A percentile compares a stretch with the other conserved stretches of the same genome.
Conservation (phyloP, 768 basidiomycete species). For the Suillus occidentalis region DNA sequence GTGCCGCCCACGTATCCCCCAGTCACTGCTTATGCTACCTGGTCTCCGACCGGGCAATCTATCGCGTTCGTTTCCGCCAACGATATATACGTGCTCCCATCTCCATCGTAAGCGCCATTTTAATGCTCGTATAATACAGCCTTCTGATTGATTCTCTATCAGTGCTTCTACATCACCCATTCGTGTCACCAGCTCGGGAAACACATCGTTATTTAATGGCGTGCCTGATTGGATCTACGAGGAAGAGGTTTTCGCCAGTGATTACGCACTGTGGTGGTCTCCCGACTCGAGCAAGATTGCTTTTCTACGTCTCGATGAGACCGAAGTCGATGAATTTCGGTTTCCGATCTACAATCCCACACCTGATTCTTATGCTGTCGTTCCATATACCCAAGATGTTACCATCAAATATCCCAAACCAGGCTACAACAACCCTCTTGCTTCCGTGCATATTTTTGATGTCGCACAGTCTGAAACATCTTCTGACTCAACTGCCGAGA, state of each 20-base stretch:
- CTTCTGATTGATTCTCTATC: not conserved
- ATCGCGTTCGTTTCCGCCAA: constrained; percentile 87
- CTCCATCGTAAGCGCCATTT: constrained; percentile 51
- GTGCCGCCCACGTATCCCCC: constrained; percentile 69
- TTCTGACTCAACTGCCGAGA: constrained; percentile 31
- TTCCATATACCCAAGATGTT: constrained; percentile 70
- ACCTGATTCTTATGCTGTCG: constrained; percentile 60
- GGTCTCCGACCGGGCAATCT: constrained; percentile 80
- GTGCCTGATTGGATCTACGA: constrained; percentile 98
- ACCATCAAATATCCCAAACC: constrained; percentile 87
- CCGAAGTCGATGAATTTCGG: constrained; percentile 78
- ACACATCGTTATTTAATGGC: constrained; percentile 85
- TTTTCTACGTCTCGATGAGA: constrained; percentile 88
- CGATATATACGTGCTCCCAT: constrained; percentile 83
- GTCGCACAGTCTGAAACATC: constrained; percentile 42
- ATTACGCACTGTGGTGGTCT: constrained; percentile 89
- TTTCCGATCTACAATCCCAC: constrained; percentile 94
- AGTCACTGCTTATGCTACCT: constrained; percentile 74
- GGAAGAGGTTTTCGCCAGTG: constrained; percentile 77
- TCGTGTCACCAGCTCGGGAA: constrained; percentile 80
- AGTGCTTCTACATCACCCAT: constrained; percentile 50
- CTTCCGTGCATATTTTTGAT: constrained; percentile 82
- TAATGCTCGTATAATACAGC: not conserved
- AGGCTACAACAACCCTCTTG: constrained; percentile 86
- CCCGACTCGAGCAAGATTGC: constrained; percentile 64